Evolutionary conservation across 768 basidiomycete species (phyloP), one percentile per base, ranked within the genome.

Genomic region (Inosperma sp.): DNA sequence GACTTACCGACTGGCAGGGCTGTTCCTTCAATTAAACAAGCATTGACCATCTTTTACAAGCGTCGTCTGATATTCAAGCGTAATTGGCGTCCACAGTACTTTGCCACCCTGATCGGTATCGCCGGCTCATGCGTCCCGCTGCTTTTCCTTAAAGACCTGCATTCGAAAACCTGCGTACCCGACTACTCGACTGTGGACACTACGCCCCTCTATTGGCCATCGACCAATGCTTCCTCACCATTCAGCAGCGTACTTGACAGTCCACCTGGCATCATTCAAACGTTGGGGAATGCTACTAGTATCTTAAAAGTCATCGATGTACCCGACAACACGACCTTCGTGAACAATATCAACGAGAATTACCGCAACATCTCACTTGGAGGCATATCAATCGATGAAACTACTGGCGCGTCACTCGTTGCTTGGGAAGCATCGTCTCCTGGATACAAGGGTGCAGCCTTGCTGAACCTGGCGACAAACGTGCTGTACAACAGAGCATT

Each of bases 371-470:
- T 86, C n/a, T 68, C 79, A 0, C 59, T 82, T 13, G 88, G 88
- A 25, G 88, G 88, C 25, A 64, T 90, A 21, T 88, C 87, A 0
- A 58, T 88, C 10, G 75, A 88, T 51, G 26, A 67, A 4, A 54
- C 71, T 23, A 74, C 77, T 0, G 75, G 77, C 0, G 62, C 74
- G 9, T 67, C 83, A 0, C 59, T 88, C 35, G 58, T 90, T 26
- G 86, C 88, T 21, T 90, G 86, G 84, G 83, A 89, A 62, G 83
- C 80, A 2, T 67, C 72, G 1, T 69, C 82, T 5, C 82, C 84
- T 5, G 81, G 82, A 2, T 56, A 80, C 6, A 74, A 72, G 14
- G 85, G 83, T 4, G 73, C 77, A 2, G 71, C 78, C 1, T 71
- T 88, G 71, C 65, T 90, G 49, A 91, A 88, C 60, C 62, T 90